phyloP scores from a whole-genome alignment of 768 basidiomycete species.

The Mrakia hoshinonis region DNA sequence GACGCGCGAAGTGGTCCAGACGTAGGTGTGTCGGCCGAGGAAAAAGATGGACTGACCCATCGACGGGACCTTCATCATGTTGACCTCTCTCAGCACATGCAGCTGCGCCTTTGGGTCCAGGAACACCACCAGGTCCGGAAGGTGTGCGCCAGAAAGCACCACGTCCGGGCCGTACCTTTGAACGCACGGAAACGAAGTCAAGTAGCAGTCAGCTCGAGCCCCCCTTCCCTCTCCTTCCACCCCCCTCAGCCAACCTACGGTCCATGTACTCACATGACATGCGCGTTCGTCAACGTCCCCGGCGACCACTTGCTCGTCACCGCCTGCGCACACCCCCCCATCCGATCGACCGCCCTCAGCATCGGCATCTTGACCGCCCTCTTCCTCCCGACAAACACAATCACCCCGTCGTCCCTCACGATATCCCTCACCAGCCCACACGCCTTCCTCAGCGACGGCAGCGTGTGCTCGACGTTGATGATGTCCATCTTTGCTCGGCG shows the following conservation, averaged over 20 bases:
- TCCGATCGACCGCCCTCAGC: conserved; percentile 64
- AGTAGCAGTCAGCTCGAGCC: background rate
- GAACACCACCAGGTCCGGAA: conserved; percentile 81
- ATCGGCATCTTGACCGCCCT: conserved; percentile 56
- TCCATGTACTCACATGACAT: conserved; percentile 38
- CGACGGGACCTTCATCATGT: conserved; percentile 79
- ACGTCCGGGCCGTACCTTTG: conserved; percentile 39
- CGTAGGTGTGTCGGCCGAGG: background rate
- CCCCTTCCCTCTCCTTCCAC: background rate
- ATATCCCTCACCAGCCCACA: conserved; percentile 77
- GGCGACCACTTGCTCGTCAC: conserved; percentile 86
- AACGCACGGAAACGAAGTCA: background rate
- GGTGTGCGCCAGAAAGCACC: conserved; percentile 36
- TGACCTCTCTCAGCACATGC: conserved; percentile 83
- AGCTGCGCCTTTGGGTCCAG: conserved; percentile 77
- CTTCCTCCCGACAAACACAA: conserved; percentile 64
- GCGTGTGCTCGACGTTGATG: conserved; percentile 88
- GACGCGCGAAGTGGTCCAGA: background rate
- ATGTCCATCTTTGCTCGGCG: conserved; percentile 78
- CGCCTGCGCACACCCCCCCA: conserved; percentile 72
- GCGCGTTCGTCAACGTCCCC: conserved; percentile 79
- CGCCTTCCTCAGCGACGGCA: conserved; percentile 83
- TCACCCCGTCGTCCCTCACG: conserved; percentile 67
- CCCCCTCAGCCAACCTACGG: background rate
- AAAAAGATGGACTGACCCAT: conserved; percentile 48